These are phyloP conservation scores for Aspergillus incahuasiensis DNA, from an alignment of 495 filamentous ascomycete species.

Conservation along the genomic window DNA sequence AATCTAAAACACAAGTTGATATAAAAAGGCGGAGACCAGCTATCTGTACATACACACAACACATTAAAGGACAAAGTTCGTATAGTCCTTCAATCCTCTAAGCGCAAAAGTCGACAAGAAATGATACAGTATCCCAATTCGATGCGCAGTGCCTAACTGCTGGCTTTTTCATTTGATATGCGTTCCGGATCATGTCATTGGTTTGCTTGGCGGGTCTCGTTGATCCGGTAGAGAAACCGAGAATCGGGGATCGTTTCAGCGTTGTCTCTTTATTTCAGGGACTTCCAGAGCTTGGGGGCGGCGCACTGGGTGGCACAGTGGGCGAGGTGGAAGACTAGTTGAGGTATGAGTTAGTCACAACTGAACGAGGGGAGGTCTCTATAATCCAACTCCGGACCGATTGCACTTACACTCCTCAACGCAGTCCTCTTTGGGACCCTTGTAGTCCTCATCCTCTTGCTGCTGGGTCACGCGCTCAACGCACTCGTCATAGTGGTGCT, in stretches of 20 bases:
- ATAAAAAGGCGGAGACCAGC: conserved; percentile 41
- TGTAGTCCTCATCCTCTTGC: conserved; percentile 58
- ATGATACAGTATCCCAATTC: conserved; percentile 15
- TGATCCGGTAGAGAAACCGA: conserved; percentile 14
- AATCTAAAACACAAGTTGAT: conserved; percentile 32
- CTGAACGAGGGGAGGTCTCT: neutral
- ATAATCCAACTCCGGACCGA: neutral
- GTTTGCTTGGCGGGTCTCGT: conserved; percentile 5
- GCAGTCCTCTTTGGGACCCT: conserved; percentile 79
- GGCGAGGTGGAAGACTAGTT: conserved; percentile 90
- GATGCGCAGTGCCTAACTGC: neutral
- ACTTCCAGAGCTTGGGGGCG: conserved; percentile 88
- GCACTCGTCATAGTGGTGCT: conserved; percentile 98
- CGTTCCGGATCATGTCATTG: conserved; percentile 5
- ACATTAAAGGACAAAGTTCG: conserved; percentile 22
- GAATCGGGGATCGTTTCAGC: conserved; percentile 8
- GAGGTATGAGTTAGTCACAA: conserved; percentile 9
- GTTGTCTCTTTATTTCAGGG: conserved; percentile 67
- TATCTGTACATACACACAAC: conserved; percentile 51
- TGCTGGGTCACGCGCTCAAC: conserved; percentile 83
- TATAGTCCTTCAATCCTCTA: conserved; percentile 9
- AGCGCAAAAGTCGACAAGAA: conserved; percentile 15
- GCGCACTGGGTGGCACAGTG: conserved; percentile 91
- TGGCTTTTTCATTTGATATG: neutral
- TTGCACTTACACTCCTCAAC: conserved; percentile 94